phyloP scores from a whole-genome alignment of 768 basidiomycete genomes.

The Serendipita vermifera region DNA sequence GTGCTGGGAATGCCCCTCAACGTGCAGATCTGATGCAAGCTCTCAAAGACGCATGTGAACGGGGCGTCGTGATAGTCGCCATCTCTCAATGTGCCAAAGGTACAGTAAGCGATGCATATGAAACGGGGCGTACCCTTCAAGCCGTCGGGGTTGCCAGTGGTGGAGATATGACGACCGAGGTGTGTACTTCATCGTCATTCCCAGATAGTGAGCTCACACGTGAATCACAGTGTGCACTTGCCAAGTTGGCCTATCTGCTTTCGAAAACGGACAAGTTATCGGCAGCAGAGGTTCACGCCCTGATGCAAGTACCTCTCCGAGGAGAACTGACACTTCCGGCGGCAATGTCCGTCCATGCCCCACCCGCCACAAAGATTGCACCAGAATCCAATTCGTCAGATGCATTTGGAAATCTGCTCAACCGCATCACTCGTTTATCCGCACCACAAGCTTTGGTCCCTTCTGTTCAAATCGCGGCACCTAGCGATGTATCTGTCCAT shows the following conservation, averaged over 20 bases:
- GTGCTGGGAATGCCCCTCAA: constrained; percentile 86
- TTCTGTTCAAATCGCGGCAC: not conserved
- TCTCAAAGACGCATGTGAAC: constrained; percentile 66
- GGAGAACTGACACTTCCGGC: constrained; percentile 65
- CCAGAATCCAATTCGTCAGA: constrained; percentile 15
- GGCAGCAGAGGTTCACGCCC: constrained; percentile 50
- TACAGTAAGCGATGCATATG: constrained; percentile 71
- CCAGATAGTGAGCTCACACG: too few species aligned
- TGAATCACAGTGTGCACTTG: constrained; percentile 69
- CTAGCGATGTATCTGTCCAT: not conserved
- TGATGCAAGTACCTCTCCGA: constrained; percentile 67
- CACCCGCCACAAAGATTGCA: constrained; percentile 26
- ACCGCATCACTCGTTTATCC: constrained; percentile 10
- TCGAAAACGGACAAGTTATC: constrained; percentile 68
- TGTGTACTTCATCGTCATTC: constrained; percentile 21
- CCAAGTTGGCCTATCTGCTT: constrained; percentile 81
- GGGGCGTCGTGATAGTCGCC: constrained; percentile 78
- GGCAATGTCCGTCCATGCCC: constrained; percentile 20
- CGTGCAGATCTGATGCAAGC: constrained; percentile 60
- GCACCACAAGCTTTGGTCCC: not conserved
- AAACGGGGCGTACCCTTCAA: constrained; percentile 57
- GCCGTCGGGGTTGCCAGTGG: constrained; percentile 72
- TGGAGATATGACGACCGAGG: constrained; percentile 94
- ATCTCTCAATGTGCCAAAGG: constrained; percentile 87
- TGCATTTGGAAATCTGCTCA: constrained; percentile 17